Conservation (phyloP, 1,284 basidiomycete species). For the Sporisorium exsertum region DNA sequence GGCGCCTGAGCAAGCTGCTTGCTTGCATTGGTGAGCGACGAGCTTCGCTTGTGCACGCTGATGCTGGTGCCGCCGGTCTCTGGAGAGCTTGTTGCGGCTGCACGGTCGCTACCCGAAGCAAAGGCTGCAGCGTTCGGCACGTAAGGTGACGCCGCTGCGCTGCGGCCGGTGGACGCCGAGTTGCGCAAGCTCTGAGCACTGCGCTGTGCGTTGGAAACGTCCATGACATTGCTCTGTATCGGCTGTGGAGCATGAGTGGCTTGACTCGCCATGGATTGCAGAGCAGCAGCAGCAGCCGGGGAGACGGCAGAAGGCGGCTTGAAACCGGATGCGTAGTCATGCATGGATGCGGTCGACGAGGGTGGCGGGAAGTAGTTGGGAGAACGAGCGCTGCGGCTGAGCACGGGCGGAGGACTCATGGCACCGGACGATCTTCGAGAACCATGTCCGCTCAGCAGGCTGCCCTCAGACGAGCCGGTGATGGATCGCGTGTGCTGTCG, state of each 20-base stretch:
- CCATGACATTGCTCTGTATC: conserved; percentile 21
- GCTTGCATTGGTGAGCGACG: conserved; percentile 17
- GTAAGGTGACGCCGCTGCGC: conserved; percentile 18
- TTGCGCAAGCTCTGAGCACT: conserved; percentile 39
- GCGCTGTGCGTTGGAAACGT: conserved; percentile 30
- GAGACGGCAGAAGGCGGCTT: conserved; percentile 46
- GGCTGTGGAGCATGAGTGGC: conserved; percentile 13
- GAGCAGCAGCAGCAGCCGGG: conserved; percentile 42
- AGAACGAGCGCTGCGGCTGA: conserved; percentile 54
- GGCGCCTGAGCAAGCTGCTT: conserved; percentile 19
- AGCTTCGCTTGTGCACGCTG: conserved; percentile 33
- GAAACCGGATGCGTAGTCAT: conserved; percentile 51
- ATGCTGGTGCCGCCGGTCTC: conserved; percentile 38
- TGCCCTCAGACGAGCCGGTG: conserved; percentile 45
- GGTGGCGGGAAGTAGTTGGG: conserved; percentile 57
- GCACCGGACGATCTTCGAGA: conserved; percentile 44
- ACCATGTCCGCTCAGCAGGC: conserved; percentile 20
- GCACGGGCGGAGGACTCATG: conserved; percentile 41
- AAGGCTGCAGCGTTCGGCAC: conserved; percentile 20
- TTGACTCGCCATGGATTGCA: conserved; percentile 34
- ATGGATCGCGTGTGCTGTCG: conserved; percentile 35
- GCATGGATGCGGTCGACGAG: conserved; percentile 27
- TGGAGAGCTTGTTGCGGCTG: conserved; percentile 23
- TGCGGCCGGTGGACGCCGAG: conserved; percentile 29
- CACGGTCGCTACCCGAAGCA: conserved; percentile 32